Conservation (phyloP, 805 yeast species). For the Kockiozyma suomiensis region DNA sequence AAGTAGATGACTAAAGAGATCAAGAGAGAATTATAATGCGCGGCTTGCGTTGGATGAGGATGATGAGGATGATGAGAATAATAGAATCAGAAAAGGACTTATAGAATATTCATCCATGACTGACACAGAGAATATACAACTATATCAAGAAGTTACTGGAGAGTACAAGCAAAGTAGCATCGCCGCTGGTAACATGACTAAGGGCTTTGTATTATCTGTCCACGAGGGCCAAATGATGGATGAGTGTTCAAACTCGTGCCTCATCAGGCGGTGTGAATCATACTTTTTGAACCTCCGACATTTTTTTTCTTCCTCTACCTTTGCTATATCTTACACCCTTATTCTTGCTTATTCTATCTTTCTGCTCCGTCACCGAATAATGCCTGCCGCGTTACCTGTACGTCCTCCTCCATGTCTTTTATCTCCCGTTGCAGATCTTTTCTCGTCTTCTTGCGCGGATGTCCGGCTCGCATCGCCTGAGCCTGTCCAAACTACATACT, state of each 20-base stretch:
- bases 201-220: neutral
- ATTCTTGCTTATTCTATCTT: neutral
- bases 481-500: neutral
- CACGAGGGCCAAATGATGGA: neutral
- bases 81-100: no score
- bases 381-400: conserved; percentile 17
- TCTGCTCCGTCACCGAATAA: neutral
- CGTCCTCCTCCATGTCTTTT: neutral
- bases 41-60: no score
- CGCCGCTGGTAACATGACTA: neutral
- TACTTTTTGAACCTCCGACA: neutral
- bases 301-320: no score
- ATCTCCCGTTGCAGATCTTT: neutral
- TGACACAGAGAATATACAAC: no score
- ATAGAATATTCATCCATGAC: no score
- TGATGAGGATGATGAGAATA: no score
- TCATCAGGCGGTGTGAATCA: neutral
- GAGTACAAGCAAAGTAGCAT: no score
- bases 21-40: no score
- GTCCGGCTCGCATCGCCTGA: neutral
- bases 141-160: no score
- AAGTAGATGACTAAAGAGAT: no score
- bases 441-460: neutral
- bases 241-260: no score
- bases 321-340: neutral